Conservation (phyloP, 495 filamentous ascomycete species). For the Penicillium alfredii region DNA sequence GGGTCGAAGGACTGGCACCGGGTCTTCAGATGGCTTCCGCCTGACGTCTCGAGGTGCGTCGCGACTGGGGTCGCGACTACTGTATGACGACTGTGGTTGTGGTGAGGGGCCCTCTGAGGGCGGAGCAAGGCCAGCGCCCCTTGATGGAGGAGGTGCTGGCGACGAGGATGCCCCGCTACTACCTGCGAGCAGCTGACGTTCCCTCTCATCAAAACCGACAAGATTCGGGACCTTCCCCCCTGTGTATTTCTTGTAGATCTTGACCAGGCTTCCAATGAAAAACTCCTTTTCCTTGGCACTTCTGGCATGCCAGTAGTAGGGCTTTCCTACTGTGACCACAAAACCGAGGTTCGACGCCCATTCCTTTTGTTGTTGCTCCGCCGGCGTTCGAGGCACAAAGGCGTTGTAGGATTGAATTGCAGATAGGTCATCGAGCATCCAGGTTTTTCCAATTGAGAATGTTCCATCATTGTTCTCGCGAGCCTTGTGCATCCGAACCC, state of each 20-base stretch:
- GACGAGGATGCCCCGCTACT: slow-evolving; percentile 30
- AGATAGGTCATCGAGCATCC: slow-evolving; percentile 83
- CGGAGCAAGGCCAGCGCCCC: too few relatives aligned
- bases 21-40: slow-evolving; percentile 39
- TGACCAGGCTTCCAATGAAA: slow-evolving; percentile 89
- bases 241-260: slow-evolving; percentile 95
- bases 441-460: slow-evolving; percentile 97
- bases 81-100: slow-evolving; percentile 25
- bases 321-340: slow-evolving; percentile 81
- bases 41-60: slow-evolving; percentile 31
- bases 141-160: slow-evolving; percentile 29
- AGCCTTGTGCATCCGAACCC: slow-evolving; percentile 93
- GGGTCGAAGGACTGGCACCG: slow-evolving; percentile 29
- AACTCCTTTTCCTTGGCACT: slow-evolving; percentile 95
- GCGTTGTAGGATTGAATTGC: slow-evolving; percentile 72
- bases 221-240: slow-evolving; percentile 75
- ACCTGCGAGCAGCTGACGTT: slow-evolving; percentile 65
- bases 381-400: slow-evolving; percentile 41
- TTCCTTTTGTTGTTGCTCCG: slow-evolving; percentile 62
- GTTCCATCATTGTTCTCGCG: slow-evolving; percentile 89
- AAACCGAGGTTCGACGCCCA: slow-evolving; percentile 81
- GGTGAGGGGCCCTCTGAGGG: too few relatives aligned
- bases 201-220: slow-evolving; percentile 72
- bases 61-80: slow-evolving; percentile 30
- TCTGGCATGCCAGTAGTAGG: slow-evolving; percentile 93